These are phyloP conservation scores for Lachnellula subtilissima DNA, from an alignment of 2,329 filamentous ascomycete species.

Conservation along the genomic window DNA sequence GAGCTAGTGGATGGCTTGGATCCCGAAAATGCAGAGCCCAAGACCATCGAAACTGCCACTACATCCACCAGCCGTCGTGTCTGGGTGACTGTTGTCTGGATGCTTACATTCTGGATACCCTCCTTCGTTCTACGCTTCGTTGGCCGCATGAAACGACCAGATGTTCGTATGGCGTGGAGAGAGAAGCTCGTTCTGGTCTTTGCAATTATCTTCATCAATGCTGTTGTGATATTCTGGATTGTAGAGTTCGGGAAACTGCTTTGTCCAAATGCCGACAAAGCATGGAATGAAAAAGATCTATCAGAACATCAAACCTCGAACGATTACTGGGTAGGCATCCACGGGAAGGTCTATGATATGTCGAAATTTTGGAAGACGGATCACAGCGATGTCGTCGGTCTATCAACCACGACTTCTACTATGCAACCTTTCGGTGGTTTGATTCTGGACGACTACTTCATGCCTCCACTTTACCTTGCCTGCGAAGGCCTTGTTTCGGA, in stretches of 20 bases:
- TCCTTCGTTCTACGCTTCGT: constrained; percentile 75
- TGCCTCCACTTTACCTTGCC: constrained; percentile 67
- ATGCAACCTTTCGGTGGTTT: constrained; percentile 78
- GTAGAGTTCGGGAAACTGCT: constrained; percentile 77
- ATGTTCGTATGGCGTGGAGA: constrained; percentile 92
- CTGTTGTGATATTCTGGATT: constrained; percentile 83
- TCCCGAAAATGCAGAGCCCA: constrained; percentile 70
- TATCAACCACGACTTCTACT: constrained; percentile 51
- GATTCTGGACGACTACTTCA: constrained; percentile 81
- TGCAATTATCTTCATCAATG: constrained; percentile 79
- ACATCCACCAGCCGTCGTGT: constrained; percentile 60
- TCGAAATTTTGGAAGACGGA: constrained; percentile 79
- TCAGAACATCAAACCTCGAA: constrained; percentile 61
- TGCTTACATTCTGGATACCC: constrained; percentile 88
- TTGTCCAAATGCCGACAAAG: constrained; percentile 89
- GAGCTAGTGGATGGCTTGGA: constrained; percentile 68
- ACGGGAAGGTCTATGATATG: constrained; percentile 88
- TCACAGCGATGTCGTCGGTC: constrained; percentile 66
- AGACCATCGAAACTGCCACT: constrained; percentile 66
- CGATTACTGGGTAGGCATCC: constrained; percentile 84
- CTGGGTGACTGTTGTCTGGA: constrained; percentile 83
- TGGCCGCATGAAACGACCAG: constrained; percentile 93
- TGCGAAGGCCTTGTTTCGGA: constrained; percentile 69
- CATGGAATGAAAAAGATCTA: constrained; percentile 71
- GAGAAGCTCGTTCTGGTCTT: constrained; percentile 85